phyloP scores from a whole-genome alignment of 2,329 filamentous ascomycete species.

The Diaporthe helianthi region DNA sequence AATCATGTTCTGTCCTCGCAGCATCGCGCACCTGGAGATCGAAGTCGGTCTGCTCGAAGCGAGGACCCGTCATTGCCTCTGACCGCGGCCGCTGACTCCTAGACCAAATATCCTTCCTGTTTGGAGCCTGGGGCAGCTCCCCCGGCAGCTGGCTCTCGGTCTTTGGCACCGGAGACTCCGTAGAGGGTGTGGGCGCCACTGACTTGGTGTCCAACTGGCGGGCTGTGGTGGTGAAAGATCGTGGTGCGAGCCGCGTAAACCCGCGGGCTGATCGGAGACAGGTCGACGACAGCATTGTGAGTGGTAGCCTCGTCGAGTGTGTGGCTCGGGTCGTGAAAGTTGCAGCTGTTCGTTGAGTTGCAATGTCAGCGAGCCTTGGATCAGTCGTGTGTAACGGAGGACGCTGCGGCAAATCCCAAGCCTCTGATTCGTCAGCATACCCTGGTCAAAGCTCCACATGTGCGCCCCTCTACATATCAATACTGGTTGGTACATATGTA shows the following conservation, averaged over 20 bases:
- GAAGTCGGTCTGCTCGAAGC: constrained; percentile 98
- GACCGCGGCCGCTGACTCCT: constrained; percentile 82
- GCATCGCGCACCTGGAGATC: constrained; percentile 77
- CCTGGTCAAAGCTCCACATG: constrained; percentile 17
- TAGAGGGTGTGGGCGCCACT: constrained; percentile 48
- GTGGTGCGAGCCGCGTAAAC: constrained; percentile 53
- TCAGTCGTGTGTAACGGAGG: constrained; percentile 9
- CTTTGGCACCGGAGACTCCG: constrained; percentile 52
- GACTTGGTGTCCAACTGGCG: constrained; percentile 53
- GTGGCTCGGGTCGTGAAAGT: neutral
- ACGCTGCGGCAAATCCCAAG: neutral
- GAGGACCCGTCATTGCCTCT: constrained; percentile 87
- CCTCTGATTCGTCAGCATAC: neutral
- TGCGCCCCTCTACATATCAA: no score
- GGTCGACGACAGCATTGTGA: constrained; percentile 55
- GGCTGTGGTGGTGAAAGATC: constrained; percentile 57
- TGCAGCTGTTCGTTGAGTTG: neutral
- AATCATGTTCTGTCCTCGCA: neutral
- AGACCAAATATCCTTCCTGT: constrained; percentile 82
- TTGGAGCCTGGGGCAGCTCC: constrained; percentile 80
- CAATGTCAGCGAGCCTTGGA: constrained; percentile 9
- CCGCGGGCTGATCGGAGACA: constrained; percentile 49
- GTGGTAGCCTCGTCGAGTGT: constrained; percentile 7
- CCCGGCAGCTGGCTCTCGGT: constrained; percentile 51
- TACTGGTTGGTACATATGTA: no score